These are phyloP conservation scores for Asterophora parasitica DNA, from an alignment of 768 basidiomycete species.

Conservation along the genomic window DNA sequence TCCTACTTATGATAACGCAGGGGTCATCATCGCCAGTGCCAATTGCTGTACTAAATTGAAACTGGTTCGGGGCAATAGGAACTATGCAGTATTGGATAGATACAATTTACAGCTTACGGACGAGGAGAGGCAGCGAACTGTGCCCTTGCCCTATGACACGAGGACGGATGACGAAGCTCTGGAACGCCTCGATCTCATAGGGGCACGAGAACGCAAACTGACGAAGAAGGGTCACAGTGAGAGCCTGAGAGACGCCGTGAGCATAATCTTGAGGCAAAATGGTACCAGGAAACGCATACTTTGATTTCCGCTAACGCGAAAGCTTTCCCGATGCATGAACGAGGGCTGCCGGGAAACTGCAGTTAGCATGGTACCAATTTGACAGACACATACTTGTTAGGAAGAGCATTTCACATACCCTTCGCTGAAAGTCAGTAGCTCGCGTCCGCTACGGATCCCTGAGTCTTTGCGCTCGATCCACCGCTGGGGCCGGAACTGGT, in stretches of 20 bases:
- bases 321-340: slow-evolving; percentile 54
- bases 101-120: slow-evolving; percentile 32
- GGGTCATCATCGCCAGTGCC: no score
- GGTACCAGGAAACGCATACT: slow-evolving; percentile 25
- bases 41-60: no score
- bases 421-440: slow-evolving; percentile 54
- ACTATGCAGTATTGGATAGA: neutral
- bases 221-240: slow-evolving; percentile 46
- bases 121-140: slow-evolving; percentile 53
- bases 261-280: neutral
- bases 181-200: slow-evolving; percentile 54
- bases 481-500: slow-evolving; percentile 54
- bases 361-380: slow-evolving; percentile 7
- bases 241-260: slow-evolving; percentile 19
- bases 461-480: slow-evolving; percentile 46
- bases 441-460: slow-evolving; percentile 29
- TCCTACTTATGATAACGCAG: no score
- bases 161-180: slow-evolving; percentile 62
- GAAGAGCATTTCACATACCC: slow-evolving; percentile 29
- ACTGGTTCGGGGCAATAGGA: no score
- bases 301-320: slow-evolving; percentile 61
- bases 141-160: slow-evolving; percentile 46
- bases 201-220: slow-evolving; percentile 51
- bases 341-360: slow-evolving; percentile 35
- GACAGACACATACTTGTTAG: slow-evolving; percentile 27